Base-by-base conservation (phyloP, 352 stramenopile species). In the Globisporangium carolinianum region DNA sequence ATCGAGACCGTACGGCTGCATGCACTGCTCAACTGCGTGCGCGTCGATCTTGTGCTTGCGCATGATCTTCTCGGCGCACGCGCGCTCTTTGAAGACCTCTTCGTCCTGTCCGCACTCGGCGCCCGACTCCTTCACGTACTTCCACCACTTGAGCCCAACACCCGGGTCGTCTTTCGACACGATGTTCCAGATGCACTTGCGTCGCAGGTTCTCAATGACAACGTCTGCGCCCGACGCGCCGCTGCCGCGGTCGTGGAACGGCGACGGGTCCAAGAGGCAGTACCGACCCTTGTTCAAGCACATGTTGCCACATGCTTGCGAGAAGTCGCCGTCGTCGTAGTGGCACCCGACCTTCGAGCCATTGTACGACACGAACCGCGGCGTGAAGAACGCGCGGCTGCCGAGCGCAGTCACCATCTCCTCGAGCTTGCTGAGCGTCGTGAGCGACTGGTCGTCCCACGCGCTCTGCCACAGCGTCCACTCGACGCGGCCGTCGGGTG, bases 211-310 rank as follows among this genome's bases (percentile, higher is more conserved):
- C 67, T 98, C 94, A 36, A 88, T 73, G 11, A 98, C 93, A 12
- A 98, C 93, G 75, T 98, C 96, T 8, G 92, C 90, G 47, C 96
- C 94, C 12, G 87, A 97, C 9, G 97, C 87, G 45, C 96, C 96
- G 10, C 69, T 68, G 38, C 96, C 83, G 41, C 92, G 82, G 63
- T 98, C 87, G 65, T 98, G 94, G 73, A 98, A 97, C 41, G 96
- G 96, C 17, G 84, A 94, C 18, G 84, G 84, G 56, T 98, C 96
- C 43, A 97, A 80, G 35, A 97, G 79, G 73, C 96, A 99, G 73
- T 99, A 99, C 51, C 95, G 85, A 12, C 96, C 96, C 62, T 95
- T 90, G 78, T 98, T 99, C 18, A 97, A 92, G 69, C 96, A 99
- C 66, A 98, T 91, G 68, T 97, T 98, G 60, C 89, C 94, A 69